Conservation (phyloP, 208 protist species). For the Acanthamoeba polyphaga region DNA sequence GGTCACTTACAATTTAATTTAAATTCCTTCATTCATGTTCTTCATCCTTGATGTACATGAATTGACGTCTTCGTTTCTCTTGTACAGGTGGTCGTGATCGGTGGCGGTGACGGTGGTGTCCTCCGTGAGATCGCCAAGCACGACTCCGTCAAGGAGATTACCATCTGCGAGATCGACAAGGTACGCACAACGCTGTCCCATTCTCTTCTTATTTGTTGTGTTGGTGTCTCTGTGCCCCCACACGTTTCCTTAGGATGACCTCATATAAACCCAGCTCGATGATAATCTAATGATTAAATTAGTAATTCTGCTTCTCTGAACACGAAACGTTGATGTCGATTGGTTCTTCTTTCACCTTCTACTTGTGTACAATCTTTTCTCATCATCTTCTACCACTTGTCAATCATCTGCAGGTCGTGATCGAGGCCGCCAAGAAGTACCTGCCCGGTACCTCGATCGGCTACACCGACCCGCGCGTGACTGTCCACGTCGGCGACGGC, state of each 20-base stretch:
- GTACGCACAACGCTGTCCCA: slow-evolving; percentile 18
- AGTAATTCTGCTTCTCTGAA: slow-evolving; percentile 10
- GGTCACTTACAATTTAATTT: background rate
- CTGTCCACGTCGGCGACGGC: slow-evolving; percentile 88
- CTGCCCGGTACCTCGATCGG: slow-evolving; percentile 81
- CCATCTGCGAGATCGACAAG: slow-evolving; percentile 98
- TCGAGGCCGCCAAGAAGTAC: slow-evolving; percentile 86
- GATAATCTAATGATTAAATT: slow-evolving; percentile 9
- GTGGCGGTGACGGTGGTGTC: slow-evolving; percentile 98
- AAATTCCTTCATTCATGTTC: background rate
- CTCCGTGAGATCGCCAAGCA: slow-evolving; percentile 97
- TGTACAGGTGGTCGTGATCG: slow-evolving; percentile 97
- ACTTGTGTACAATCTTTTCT: background rate
- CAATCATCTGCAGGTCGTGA: slow-evolving; percentile 86
- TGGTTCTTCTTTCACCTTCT: background rate
- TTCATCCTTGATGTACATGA: no score
- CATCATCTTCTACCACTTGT: background rate
- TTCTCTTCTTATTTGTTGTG: background rate
- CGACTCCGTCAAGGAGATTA: slow-evolving; percentile 93
- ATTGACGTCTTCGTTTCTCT: no score
- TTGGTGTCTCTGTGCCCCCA: background rate
- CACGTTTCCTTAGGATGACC: background rate
- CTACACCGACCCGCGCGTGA: slow-evolving; percentile 85
- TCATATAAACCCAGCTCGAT: slow-evolving; percentile 20
- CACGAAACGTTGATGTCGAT: background rate